Base-by-base conservation (phyloP, 148 eudicot species). In the Vaccinium darrowii region DNA sequence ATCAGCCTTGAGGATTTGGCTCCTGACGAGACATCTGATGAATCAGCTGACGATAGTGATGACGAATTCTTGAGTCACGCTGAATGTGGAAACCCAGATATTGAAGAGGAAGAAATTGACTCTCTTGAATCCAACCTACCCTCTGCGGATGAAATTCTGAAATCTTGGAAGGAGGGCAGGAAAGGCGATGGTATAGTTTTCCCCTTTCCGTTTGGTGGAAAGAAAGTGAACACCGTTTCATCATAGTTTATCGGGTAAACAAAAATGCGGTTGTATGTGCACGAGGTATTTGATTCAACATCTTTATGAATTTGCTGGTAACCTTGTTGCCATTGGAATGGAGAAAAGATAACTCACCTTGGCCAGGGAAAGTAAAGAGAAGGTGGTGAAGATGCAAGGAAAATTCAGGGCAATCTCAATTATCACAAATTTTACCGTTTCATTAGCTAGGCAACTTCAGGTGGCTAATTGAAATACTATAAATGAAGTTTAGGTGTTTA, bases 111-210 rank as follows among this genome's bases (percentile, higher is more conserved):
- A 50, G 84, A 89, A 65, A 81, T 86, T 75, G 82, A 83, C 14
- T 50, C 84, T 50, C 39, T 63, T 43, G 88, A 76, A 73, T 73
- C 88, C 5, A 60, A 76, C 19, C 82, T 88, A 80, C 98, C 98
- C 53, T 91, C 96, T 19, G 98, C 96, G 5, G 63, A 86, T 36
- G 95, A 94, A 82, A 94, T 97, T 85, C 86, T 97, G 72, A 84
- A 91, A 81, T 89, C 86, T 16, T 97, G 99, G 99, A 89, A 93
- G 88, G 88, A 92, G 82, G 84, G 88, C 83, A 84, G 90, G 84
- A 53, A 77, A 53, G 86, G 84, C n/a, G 88, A 91, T 84, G 88
- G 90, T 6, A 56, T 63, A 14, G 58, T 77, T 60, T 84, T 67
- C 30, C 67, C 86, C 51, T 77, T 81, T 63, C 82, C 58, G 63